Percentiles rank a stretch among this genome's conserved stretches.
phyloP scores from a whole-genome alignment of 257 asterid species.

The Solanum gracilifrons region DNA sequence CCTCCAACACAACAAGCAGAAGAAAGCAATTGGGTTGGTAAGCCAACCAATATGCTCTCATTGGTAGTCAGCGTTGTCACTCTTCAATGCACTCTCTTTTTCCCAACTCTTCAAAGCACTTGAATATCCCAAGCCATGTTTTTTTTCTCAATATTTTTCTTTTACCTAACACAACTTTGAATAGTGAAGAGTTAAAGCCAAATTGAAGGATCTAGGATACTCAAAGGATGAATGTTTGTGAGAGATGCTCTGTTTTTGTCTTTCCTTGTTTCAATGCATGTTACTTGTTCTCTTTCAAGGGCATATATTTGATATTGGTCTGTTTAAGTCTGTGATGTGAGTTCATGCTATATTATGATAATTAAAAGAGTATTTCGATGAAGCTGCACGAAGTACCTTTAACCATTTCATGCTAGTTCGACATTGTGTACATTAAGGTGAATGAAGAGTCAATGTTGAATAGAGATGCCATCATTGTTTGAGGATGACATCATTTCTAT shows the following conservation, averaged over 20 bases:
- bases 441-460: neutral
- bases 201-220: neutral
- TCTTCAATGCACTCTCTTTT: neutral
- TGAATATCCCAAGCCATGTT: neutral
- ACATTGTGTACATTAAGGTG: neutral
- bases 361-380: neutral
- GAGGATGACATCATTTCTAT: neutral
- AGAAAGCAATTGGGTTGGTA: neutral
- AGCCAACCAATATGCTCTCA: neutral
- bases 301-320: neutral
- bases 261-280: neutral
- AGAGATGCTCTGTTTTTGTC: neutral
- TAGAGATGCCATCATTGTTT: neutral
- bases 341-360: neutral
- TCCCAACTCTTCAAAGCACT: neutral
- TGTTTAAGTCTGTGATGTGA: neutral
- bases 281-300: neutral
- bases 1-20: neutral
- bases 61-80: neutral
- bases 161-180: neutral
- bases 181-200: neutral
- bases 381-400: neutral
- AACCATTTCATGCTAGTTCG: neutral
- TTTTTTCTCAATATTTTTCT: neutral
- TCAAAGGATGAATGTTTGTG: neutral